Conservation (phyloP, 345 rosid species). For the Salix arbutifolia region DNA sequence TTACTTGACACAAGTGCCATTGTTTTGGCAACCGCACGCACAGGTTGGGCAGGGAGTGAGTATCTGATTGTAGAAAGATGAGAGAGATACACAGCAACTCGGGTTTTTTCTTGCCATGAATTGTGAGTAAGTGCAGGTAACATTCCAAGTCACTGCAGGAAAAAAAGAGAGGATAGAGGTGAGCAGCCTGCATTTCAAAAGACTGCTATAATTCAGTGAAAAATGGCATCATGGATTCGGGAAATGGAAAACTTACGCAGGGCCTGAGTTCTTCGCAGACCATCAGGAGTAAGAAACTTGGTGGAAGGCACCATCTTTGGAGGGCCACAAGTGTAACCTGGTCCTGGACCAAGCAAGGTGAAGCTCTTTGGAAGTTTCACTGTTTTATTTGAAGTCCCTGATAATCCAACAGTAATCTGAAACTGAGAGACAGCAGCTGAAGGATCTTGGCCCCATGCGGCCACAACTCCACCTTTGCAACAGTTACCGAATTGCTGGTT, state of each 20-base stretch:
- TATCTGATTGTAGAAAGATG: constrained; percentile 80
- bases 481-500: constrained; percentile 74
- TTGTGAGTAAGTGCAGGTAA: constrained; percentile 86
- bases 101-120: constrained; percentile 74
- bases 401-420: constrained; percentile 66
- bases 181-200: background rate
- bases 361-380: constrained; percentile 85
- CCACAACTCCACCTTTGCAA: constrained; percentile 84
- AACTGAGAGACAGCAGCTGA: constrained; percentile 61
- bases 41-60: constrained; percentile 81
- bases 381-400: constrained; percentile 79
- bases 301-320: constrained; percentile 68
- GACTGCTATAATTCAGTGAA: background rate
- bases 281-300: constrained; percentile 56
- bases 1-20: constrained; percentile 66
- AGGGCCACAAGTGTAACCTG: constrained; percentile 86
- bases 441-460: constrained; percentile 83
- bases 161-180: background rate
- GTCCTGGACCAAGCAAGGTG: constrained; percentile 76
- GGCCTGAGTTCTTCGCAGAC: constrained; percentile 70
- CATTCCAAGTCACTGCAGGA: constrained; percentile 86
- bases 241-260: constrained; percentile 44
- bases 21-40: constrained; percentile 82
- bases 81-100: constrained; percentile 78
- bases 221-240: too few species aligned